Base-by-base conservation (phyloP, 345 rosid genomes). In the Dimocarpus longan region DNA sequence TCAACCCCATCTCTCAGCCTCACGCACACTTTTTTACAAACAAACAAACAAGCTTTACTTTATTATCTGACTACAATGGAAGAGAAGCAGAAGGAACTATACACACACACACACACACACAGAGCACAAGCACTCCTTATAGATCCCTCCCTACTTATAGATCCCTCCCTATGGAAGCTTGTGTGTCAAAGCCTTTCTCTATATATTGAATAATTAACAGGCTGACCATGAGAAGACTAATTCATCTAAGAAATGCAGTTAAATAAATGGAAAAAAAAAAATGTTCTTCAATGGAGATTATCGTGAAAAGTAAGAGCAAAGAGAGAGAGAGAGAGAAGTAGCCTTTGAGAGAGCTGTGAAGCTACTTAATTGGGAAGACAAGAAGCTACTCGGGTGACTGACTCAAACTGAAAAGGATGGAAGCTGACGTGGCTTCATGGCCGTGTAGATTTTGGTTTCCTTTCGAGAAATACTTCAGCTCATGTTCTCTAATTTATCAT, bases 311-410 rank as follows among this genome's bases (percentile, higher is more conserved):
- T 44, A 24, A 1, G 21, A 54, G 12, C 5, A 4, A 5, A 42
- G 32, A 40, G 19, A 28, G 52, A 74, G 66, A 80, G 13, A 69
- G 66, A 22, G 65, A 60, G 71, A 80, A n/a, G 82, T 84, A 86
- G 79, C 97, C 90, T 78, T 92, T 92, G 88, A 80, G 13, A 71
- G 19, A 68, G 75, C 39, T 83, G 80, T 81, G 88, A 85, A 82
- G 91, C 79, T 84, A 82, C 83, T 83, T n/a, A n/a, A n/a, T n/a
- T 46, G 22, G 28, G 26, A 60, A 73, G 93, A 78, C 94, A 92
- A 83, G 80, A 81, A 74, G 97, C 97, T 72, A 89, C 93, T 88
- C 91, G 94, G 76, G 79, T 79, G 81, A 71, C 52, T 82, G 84
- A 68, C 86, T 70, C 85, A 80, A 80, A 46, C 81, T 28, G 52